A percentile compares a stretch with the other conserved stretches of the same genome.
phyloP scores from a whole-genome alignment of 768 basidiomycete genomes.

The Macrolepiota dolichaula region DNA sequence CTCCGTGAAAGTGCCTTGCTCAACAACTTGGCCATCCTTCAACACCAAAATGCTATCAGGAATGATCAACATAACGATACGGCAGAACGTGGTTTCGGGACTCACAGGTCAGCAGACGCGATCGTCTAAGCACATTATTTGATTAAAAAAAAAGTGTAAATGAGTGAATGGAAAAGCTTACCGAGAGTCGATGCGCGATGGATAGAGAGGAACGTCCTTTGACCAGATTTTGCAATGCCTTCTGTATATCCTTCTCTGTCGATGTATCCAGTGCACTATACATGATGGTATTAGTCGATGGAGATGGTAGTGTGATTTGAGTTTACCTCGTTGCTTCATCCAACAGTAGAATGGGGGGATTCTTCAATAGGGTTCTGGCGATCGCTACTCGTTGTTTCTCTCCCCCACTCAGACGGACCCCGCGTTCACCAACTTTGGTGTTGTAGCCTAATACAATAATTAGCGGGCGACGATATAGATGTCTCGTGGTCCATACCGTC shows the following conservation, averaged over 20 bases:
- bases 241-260: constrained; percentile 88
- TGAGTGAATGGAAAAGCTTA: constrained; percentile 33
- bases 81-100: constrained; percentile 8
- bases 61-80: background rate
- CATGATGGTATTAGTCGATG: background rate
- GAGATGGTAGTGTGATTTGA: background rate
- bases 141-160: too few species aligned
- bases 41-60: constrained; percentile 77
- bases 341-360: constrained; percentile 77
- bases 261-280: constrained; percentile 80
- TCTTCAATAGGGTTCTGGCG: constrained; percentile 82
- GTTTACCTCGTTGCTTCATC: constrained; percentile 70
- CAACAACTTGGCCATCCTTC: constrained; percentile 84
- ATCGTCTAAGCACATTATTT: constrained; percentile 35
- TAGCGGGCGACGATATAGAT: background rate
- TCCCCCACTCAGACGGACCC: constrained; percentile 80
- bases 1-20: constrained; percentile 78
- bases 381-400: constrained; percentile 91
- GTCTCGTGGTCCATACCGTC: constrained; percentile 39
- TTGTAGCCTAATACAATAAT: constrained; percentile 49
- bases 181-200: constrained; percentile 77
- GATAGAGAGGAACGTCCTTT: constrained; percentile 71
- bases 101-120: constrained; percentile 60
- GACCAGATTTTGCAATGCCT: constrained; percentile 77
- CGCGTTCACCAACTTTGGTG: constrained; percentile 88